Evolutionary conservation across 1,284 basidiomycete genomes (phyloP).

Genomic region (Melampsora occidentalis): DNA sequence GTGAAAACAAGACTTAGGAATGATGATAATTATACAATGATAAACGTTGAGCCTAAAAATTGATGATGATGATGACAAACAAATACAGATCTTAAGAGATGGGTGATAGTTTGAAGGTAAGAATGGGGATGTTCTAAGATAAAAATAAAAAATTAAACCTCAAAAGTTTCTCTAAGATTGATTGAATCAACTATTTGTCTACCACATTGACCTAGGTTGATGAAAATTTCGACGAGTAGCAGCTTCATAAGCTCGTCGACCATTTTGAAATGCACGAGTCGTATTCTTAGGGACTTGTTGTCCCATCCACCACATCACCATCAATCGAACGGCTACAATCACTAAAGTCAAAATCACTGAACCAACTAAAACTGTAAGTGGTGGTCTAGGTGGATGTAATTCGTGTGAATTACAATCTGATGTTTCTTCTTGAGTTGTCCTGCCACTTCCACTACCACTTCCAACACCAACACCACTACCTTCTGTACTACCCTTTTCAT

Average conservation of each 20-base stretch:
- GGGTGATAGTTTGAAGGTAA: too few species aligned
- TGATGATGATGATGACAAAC: too few species aligned
- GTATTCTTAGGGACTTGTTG: conserved; percentile 33
- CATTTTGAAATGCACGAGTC: conserved; percentile 20
- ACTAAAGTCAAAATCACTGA: conserved; percentile 30
- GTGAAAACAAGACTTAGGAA: too few species aligned
- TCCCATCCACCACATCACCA: conserved; percentile 42
- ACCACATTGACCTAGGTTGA: background rate
- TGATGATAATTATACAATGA: too few species aligned
- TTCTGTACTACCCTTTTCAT: background rate
- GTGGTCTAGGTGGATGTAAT: conserved; percentile 20
- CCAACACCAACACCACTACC: background rate
- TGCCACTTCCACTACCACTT: background rate
- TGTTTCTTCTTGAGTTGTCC: background rate
- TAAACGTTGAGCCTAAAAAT: too few species aligned
- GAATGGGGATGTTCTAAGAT: too few species aligned
- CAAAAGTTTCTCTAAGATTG: too few species aligned
- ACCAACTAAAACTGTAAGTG: conserved; percentile 14
- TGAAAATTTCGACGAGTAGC: background rate
- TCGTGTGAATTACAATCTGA: background rate
- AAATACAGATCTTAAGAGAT: too few species aligned
- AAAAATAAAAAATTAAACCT: too few species aligned
- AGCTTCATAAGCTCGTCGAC: conserved; percentile 16
- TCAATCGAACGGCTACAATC: conserved; percentile 20
- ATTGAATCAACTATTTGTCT: background rate